Percentiles rank a stretch among this genome's conserved stretches.
Evolutionary conservation across 371 early-diverging fungal species (phyloP).

Genomic region (Mucor saturninus): DNA sequence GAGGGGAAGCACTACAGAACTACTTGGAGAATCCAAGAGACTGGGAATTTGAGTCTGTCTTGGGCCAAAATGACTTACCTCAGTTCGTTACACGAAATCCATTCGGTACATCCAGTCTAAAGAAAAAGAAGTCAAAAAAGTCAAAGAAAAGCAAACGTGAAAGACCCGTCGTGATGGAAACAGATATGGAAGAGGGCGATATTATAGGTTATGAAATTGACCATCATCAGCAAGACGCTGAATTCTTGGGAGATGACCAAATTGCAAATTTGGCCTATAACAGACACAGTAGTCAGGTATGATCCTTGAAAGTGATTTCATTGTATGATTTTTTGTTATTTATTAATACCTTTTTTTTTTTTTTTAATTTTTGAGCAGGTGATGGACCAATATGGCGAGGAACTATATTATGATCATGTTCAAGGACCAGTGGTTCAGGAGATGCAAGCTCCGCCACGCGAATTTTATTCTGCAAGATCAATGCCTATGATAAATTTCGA

Average conservation of each 20-base stretch:
- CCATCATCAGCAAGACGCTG: conserved; percentile 38
- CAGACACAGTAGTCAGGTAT: conserved; percentile 26
- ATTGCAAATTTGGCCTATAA: conserved; percentile 38
- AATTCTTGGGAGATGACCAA: conserved; percentile 50
- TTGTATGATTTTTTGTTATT: neutral
- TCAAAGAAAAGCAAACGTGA: conserved; percentile 12
- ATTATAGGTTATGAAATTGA: conserved; percentile 27
- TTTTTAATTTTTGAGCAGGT: conserved; percentile 14
- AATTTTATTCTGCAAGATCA: conserved; percentile 39
- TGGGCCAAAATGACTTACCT: conserved; percentile 22
- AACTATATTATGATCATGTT: conserved; percentile 24
- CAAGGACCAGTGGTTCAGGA: conserved; percentile 37
- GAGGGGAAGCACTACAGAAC: conserved; percentile 35
- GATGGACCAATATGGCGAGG: conserved; percentile 42
- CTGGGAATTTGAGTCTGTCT: conserved; percentile 38
- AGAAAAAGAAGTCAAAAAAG: conserved; percentile 20
- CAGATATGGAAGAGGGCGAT: conserved; percentile 29
- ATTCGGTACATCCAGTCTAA: conserved; percentile 35
- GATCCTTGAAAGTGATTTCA: neutral
- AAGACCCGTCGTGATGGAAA: conserved; percentile 26
- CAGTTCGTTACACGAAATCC: conserved; percentile 48
- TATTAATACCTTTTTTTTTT: neutral
- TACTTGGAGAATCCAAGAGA: conserved; percentile 33
- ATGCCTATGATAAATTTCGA: conserved; percentile 28
- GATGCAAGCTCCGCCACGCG: conserved; percentile 34